phyloP scores from a whole-genome alignment of 139 green algal species.

The Protoeuglena noctilucae region DNA sequence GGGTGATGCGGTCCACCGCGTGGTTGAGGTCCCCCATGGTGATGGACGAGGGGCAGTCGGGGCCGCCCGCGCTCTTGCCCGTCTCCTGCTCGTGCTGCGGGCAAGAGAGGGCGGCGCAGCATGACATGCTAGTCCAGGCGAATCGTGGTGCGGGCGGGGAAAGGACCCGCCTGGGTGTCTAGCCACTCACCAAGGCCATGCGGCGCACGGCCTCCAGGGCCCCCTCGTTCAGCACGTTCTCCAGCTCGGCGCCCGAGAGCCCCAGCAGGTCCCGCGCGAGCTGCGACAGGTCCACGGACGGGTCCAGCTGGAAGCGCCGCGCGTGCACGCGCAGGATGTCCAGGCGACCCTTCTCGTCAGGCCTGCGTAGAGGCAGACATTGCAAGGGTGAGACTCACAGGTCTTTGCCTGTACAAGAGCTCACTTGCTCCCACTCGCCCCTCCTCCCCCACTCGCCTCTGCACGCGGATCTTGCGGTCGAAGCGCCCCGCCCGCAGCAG shows the following conservation, averaged over 20 bases:
- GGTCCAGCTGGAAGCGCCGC: constrained; percentile 26
- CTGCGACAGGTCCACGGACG: constrained; percentile 71
- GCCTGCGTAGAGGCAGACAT: constrained; percentile 30
- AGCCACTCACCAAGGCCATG: no score
- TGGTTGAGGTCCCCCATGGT: constrained; percentile 52
- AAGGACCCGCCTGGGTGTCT: no score
- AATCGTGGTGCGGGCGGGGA: no score
- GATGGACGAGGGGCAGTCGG: no score
- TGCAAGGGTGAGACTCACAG: constrained; percentile 5
- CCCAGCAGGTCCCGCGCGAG: constrained; percentile 80
- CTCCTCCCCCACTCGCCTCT: neutral
- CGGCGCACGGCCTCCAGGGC: constrained; percentile 52
- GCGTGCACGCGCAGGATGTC: constrained; percentile 50
- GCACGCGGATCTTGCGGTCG: constrained; percentile 58
- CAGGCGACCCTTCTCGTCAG: constrained; percentile 43
- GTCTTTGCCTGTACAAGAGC: neutral
- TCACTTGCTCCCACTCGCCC: neutral
- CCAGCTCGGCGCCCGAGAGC: constrained; percentile 78
- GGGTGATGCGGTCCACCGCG: constrained; percentile 63
- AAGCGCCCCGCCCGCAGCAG: constrained; percentile 82
- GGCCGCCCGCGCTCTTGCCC: no score
- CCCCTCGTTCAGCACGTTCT: constrained; percentile 90
- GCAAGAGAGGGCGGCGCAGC: no score
- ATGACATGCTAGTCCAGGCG: no score
- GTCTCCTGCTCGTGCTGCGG: no score